Percentiles rank a stretch among this genome's conserved stretches.
These are phyloP conservation scores for Pouteria glomerata DNA, from an alignment of 148 eudicot genomes.

Conservation along the genomic window DNA sequence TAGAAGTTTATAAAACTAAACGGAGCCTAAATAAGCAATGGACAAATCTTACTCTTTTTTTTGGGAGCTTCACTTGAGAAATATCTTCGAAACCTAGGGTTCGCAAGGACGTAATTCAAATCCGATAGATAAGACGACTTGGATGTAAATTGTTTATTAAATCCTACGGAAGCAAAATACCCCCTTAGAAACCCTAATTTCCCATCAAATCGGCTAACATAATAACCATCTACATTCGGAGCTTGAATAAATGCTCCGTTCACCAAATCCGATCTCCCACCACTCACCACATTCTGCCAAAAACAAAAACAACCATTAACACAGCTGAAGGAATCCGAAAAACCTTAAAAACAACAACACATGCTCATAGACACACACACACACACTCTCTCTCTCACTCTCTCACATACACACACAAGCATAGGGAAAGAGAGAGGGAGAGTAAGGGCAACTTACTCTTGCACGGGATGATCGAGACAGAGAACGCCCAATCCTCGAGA, in stretches of 20 bases:
- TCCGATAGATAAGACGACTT: conserved; percentile 38
- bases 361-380: background rate
- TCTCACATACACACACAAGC: background rate
- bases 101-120: conserved; percentile 35
- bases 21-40: too few species aligned
- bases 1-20: too few species aligned
- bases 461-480: conserved; percentile 44
- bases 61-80: conserved; percentile 75
- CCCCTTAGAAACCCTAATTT: conserved; percentile 61
- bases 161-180: conserved; percentile 53
- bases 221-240: conserved; percentile 11
- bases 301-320: conserved; percentile 1
- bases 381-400: too few species aligned
- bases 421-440: background rate
- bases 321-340: background rate
- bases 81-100: conserved; percentile 46
- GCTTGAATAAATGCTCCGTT: conserved; percentile 24
- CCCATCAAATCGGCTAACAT: conserved; percentile 25
- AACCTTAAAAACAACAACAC: background rate
- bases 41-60: conserved; percentile 55
- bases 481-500: conserved; percentile 47
- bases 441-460: conserved; percentile 26
- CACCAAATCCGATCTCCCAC: conserved; percentile 30
- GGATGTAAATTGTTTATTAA: conserved; percentile 17
- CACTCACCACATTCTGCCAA: conserved; percentile 56